phyloP scores from a whole-genome alignment of 1,139 yeast genomes.

The Blastobotrys buckinghamii region DNA sequence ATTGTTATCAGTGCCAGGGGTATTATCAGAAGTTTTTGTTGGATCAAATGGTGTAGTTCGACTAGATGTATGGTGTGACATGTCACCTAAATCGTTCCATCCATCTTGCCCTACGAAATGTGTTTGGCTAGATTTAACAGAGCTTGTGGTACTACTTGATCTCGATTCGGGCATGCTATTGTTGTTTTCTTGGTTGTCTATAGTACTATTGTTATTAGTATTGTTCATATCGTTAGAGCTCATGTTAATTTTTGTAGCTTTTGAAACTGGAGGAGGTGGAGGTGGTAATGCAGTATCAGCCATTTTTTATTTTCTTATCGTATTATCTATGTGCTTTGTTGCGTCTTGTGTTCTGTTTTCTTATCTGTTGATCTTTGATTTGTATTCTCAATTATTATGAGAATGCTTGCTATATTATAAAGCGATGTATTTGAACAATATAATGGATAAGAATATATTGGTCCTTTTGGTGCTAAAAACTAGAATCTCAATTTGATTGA shows the following conservation, averaged over 20 bases:
- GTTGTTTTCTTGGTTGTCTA: not conserved
- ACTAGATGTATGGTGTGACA: not conserved
- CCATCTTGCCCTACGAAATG: conserved; percentile 9
- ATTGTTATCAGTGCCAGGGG: not conserved
- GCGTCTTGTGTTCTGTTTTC: no score
- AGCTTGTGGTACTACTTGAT: not conserved
- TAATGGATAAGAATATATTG: no score
- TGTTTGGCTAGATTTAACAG: conserved; percentile 8
- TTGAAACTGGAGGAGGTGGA: not conserved
- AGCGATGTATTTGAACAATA: no score
- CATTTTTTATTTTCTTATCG: no score
- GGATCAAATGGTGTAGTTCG: not conserved
- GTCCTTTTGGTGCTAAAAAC: no score
- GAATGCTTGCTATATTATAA: no score
- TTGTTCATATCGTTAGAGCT: not conserved
- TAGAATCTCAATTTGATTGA: no score
- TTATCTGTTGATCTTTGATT: no score
- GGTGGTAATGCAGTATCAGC: not conserved
- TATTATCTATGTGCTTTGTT: no score
- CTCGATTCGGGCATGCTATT: not conserved
- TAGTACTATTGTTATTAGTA: not conserved
- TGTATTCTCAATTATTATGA: no score
- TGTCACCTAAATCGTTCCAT: conserved; percentile 11
- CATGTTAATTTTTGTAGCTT: no score
- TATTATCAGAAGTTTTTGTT: not conserved